Conservation (phyloP, 2,329 filamentous ascomycete species). For the Boeremia exigua region DNA sequence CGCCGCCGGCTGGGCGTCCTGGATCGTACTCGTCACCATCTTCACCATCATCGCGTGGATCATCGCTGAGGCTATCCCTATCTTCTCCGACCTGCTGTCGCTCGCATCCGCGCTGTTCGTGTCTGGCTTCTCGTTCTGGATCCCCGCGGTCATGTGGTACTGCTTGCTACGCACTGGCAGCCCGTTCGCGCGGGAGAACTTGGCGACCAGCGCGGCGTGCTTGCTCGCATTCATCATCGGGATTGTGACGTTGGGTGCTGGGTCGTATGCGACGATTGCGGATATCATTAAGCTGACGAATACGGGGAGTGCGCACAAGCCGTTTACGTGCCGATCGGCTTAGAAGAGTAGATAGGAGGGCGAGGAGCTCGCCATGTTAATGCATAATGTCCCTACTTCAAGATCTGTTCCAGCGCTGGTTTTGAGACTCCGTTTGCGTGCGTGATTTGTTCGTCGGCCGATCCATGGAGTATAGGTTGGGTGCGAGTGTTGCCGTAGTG, state of each 20-base stretch:
- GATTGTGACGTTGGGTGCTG: slow-evolving; percentile 16
- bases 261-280: slow-evolving; percentile 20
- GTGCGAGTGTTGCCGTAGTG: too few species aligned
- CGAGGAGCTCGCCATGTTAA: not conserved
- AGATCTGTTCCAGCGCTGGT: not conserved
- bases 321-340: slow-evolving; percentile 18
- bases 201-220: slow-evolving; percentile 13
- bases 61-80: slow-evolving; percentile 23
- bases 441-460: not conserved
- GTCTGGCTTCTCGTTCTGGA: slow-evolving; percentile 21
- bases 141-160: slow-evolving; percentile 21
- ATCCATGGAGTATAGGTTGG: too few species aligned
- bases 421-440: not conserved
- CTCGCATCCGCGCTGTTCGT: slow-evolving; percentile 22
- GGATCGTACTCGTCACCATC: slow-evolving; percentile 19
- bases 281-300: slow-evolving; percentile 19
- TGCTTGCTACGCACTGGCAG: slow-evolving; percentile 14
- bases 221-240: slow-evolving; percentile 17
- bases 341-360: not conserved
- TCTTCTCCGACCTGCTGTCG: slow-evolving; percentile 22
- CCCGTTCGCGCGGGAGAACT: slow-evolving; percentile 15
- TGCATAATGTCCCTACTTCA: slow-evolving; percentile 3
- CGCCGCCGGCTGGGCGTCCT: slow-evolving; percentile 17
- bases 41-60: slow-evolving; percentile 23
- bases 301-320: slow-evolving; percentile 17